These are phyloP conservation scores for Inga oerstediana DNA, from an alignment of 306 rosid species.

Conservation along the genomic window DNA sequence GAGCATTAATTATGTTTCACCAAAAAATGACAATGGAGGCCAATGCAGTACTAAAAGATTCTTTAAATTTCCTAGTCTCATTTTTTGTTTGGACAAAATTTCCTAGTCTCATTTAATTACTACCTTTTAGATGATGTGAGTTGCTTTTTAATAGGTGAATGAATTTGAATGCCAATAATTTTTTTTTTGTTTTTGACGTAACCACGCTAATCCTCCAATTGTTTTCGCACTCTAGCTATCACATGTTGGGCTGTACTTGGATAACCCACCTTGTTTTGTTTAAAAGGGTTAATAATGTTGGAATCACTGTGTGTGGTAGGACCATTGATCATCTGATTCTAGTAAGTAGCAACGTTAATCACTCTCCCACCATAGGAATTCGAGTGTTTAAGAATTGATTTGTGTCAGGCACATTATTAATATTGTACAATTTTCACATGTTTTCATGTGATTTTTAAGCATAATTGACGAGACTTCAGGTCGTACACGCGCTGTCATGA, in stretches of 20 bases:
- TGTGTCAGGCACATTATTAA: not conserved
- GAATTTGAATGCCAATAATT: too few species aligned
- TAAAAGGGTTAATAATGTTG: not conserved
- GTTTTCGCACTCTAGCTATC: not conserved
- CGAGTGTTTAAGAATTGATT: not conserved
- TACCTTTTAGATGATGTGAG: not conserved
- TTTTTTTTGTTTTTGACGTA: not conserved
- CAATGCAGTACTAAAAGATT: not conserved
- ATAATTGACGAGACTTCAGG: too few species aligned
- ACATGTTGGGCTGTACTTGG: not conserved
- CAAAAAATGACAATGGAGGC: not conserved
- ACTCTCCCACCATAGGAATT: not conserved
- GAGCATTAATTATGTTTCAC: not conserved
- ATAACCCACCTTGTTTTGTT: not conserved
- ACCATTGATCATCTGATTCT: not conserved
- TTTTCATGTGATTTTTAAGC: not conserved
- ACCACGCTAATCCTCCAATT: not conserved
- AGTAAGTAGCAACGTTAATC: not conserved
- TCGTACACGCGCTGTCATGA: too few species aligned
- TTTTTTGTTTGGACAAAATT: not conserved
- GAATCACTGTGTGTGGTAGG: not conserved
- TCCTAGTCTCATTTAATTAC: not conserved
- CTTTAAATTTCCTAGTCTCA: not conserved
- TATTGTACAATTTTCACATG: not conserved
- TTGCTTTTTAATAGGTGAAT: not conserved